Evolutionary conservation across 306 rosid species (phyloP).

Genomic region (Cucumis melo): DNA sequence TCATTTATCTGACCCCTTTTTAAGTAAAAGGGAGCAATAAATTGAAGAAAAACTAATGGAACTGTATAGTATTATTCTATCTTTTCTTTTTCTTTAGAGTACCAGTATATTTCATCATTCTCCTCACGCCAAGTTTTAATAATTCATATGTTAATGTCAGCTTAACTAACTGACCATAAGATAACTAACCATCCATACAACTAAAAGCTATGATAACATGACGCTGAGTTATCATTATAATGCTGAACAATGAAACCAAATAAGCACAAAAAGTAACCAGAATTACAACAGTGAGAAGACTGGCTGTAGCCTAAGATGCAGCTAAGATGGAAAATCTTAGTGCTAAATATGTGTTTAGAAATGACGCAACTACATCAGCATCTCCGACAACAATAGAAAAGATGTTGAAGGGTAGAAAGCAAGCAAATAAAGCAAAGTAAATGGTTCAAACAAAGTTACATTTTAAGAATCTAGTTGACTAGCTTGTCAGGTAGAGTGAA

Average conservation of each 20-base stretch:
- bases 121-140: neutral
- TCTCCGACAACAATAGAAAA: neutral
- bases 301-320: neutral
- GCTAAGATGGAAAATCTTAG: neutral
- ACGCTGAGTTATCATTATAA: neutral
- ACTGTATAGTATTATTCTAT: too few species aligned
- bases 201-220: neutral
- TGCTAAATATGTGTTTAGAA: neutral
- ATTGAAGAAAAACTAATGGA: neutral
- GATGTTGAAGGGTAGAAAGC: neutral
- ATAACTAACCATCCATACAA: neutral
- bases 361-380: neutral
- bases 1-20: neutral
- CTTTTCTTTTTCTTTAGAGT: too few species aligned
- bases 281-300: neutral
- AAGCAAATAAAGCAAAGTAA: conserved; percentile 1
- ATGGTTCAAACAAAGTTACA: conserved; percentile 4
- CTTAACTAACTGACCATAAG: neutral
- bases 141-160: neutral
- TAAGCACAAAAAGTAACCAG: neutral
- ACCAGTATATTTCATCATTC: neutral
- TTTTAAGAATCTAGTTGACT: conserved; percentile 46
- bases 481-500: conserved; percentile 27
- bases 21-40: neutral
- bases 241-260: too few species aligned